Evolutionary conservation across 805 yeast genomes (phyloP).

Genomic region (Allodekkera sacchari): DNA sequence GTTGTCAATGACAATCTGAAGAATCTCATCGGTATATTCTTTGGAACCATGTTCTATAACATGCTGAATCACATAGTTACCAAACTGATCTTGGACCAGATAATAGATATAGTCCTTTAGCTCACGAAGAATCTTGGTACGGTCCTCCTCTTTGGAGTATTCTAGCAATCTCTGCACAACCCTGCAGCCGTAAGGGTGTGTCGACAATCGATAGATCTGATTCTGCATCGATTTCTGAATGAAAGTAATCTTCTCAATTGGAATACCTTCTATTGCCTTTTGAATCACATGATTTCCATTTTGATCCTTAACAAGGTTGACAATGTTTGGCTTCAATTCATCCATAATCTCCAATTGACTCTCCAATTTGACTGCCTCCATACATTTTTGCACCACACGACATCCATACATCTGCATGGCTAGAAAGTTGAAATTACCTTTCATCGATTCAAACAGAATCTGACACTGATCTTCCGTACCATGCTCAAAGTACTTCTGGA

Average conservation of each 20-base stretch:
- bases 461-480: slow-evolving; percentile 66
- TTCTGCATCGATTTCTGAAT: slow-evolving; percentile 62
- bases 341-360: slow-evolving; percentile 61
- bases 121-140: slow-evolving; percentile 58
- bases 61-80: slow-evolving; percentile 96
- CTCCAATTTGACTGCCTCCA: slow-evolving; percentile 57
- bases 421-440: slow-evolving; percentile 62
- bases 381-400: slow-evolving; percentile 90
- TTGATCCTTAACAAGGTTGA: slow-evolving; percentile 81
- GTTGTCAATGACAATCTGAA: slow-evolving; percentile 55
- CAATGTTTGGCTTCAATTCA: slow-evolving; percentile 54
- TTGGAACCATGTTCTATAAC: slow-evolving; percentile 76
- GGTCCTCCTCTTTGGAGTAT: slow-evolving; percentile 59
- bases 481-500: slow-evolving; percentile 85
- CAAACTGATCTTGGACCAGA: slow-evolving; percentile 92
- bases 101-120: slow-evolving; percentile 63
- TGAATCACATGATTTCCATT: slow-evolving; percentile 98
- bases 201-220: slow-evolving; percentile 75
- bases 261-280: slow-evolving; percentile 82
- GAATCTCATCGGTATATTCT: slow-evolving; percentile 48
- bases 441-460: slow-evolving; percentile 61
- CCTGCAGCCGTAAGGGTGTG: slow-evolving; percentile 96
- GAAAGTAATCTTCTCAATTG: slow-evolving; percentile 60
- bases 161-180: slow-evolving; percentile 91
- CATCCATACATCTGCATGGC: slow-evolving; percentile 97